Evolutionary conservation across 1,139 yeast genomes (phyloP).

Genomic region (Taiozyma onychis): DNA sequence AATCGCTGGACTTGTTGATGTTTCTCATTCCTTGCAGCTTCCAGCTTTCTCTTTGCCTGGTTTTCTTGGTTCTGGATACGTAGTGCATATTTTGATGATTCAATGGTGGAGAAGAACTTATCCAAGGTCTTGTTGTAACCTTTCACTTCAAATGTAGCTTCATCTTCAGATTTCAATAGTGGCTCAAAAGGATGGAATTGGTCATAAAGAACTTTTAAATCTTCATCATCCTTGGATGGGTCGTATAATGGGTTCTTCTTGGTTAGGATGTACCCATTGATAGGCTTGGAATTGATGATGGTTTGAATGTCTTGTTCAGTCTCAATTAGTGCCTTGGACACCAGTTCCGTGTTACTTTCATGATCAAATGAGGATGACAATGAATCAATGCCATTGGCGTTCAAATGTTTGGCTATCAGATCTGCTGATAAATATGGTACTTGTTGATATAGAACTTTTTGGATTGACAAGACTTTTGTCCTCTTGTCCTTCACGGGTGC

Average conservation of each 20-base stretch:
- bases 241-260: constrained; percentile 50
- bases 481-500: constrained; percentile 26
- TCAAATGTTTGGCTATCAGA: constrained; percentile 55
- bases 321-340: constrained; percentile 42
- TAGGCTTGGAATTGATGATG: constrained; percentile 28
- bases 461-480: constrained; percentile 54
- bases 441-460: constrained; percentile 62
- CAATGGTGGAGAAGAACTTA: constrained; percentile 76
- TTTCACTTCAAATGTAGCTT: constrained; percentile 32
- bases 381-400: constrained; percentile 41
- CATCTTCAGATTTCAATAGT: constrained; percentile 30
- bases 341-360: constrained; percentile 18
- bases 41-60: constrained; percentile 67
- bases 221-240: constrained; percentile 29
- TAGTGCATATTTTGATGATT: constrained; percentile 70
- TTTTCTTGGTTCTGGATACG: constrained; percentile 72
- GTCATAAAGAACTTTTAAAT: constrained; percentile 55
- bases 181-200: constrained; percentile 88
- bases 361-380: constrained; percentile 34
- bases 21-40: constrained; percentile 71
- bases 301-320: constrained; percentile 38
- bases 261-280: constrained; percentile 61
- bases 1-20: constrained; percentile 65
- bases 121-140: constrained; percentile 85
- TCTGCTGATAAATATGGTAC: constrained; percentile 77